Base-by-base conservation (phyloP, 2,329 filamentous ascomycete species). In the Microdochium paspali region DNA sequence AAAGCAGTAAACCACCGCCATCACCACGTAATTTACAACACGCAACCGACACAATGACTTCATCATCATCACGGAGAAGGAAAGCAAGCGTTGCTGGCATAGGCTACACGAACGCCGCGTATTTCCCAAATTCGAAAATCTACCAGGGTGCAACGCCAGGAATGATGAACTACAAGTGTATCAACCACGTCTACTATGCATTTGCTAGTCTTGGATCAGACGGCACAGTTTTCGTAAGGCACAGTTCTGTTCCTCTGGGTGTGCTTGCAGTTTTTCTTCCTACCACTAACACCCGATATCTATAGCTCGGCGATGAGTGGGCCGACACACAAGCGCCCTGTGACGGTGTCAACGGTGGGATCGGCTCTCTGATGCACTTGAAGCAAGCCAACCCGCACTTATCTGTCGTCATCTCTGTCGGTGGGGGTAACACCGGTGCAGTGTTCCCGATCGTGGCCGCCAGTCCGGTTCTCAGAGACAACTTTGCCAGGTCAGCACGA, bases 101-200 rank as follows among this genome's bases (percentile, higher is more conserved):
- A 51, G 77, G 79, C 67, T 77, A 72, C 60, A 79, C 78, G 58
- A 93, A 93, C 64, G 87, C 84, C 21, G 84, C 89, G 18, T 93
- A 91, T 67, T 93, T 88, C 63, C 85, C 86, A n/a, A 91, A 88
- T 65, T 82, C 80, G 68, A 74, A 82, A 49, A 79, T 89, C 54
- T 89, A 90, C 66, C 74, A 76, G 48, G 78, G 83, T 53, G 80
- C 87, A 56, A 85, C 85, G 15, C 87, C 87, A 0, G 85, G 80
- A 1, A 80, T 80, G 47, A 69, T 91, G 59, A 86, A 87, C 61
- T 80, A 88, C 62, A 79, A 79, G 54, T 87, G 84, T 58, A 82
- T 91, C 57, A 90, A 84, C 54, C 84, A 89, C 59, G 80, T 90
- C 24, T 90, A 90, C 65, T 91, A 91, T 61, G 85, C 87, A 12